Percentiles rank a stretch among this genome's conserved stretches.
These are phyloP conservation scores for Zygosaccharomyces pseudobailii DNA, from an alignment of 1,139 yeast species.

Conservation along the genomic window DNA sequence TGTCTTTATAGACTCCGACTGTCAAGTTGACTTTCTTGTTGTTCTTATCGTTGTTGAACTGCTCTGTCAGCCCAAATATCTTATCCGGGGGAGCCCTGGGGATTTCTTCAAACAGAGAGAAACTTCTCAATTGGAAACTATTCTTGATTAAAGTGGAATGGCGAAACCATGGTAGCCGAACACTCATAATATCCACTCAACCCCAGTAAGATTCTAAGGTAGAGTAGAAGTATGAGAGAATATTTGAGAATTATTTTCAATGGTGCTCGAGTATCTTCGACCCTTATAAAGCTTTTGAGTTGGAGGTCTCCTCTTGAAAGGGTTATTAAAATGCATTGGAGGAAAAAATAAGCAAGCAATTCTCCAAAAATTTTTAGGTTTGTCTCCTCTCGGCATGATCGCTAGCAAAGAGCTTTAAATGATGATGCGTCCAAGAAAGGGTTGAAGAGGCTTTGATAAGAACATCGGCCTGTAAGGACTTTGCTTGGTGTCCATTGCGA, in stretches of 20 bases:
- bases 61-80: slow-evolving; percentile 62
- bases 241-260: not conserved
- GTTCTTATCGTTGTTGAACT: slow-evolving; percentile 51
- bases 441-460: not conserved
- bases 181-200: not conserved
- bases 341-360: not conserved
- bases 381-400: not conserved
- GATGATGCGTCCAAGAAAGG: not conserved
- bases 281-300: not conserved
- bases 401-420: not conserved
- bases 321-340: not conserved
- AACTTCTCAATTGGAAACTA: not conserved
- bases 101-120: slow-evolving; percentile 15
- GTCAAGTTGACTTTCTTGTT: slow-evolving; percentile 77
- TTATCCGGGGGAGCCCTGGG: slow-evolving; percentile 64
- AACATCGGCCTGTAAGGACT: not conserved
- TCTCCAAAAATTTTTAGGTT: not conserved
- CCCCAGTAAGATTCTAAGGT: not conserved
- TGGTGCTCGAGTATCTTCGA: not conserved
- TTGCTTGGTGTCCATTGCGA: not conserved
- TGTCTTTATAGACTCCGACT: slow-evolving; percentile 91
- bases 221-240: no score
- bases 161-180: not conserved
- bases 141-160: not conserved
- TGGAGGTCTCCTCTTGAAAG: not conserved